Percentiles rank a stretch among this genome's conserved stretches.
Evolutionary conservation across 345 rosid genomes (phyloP).

Genomic region (Moricandia arvensis): DNA sequence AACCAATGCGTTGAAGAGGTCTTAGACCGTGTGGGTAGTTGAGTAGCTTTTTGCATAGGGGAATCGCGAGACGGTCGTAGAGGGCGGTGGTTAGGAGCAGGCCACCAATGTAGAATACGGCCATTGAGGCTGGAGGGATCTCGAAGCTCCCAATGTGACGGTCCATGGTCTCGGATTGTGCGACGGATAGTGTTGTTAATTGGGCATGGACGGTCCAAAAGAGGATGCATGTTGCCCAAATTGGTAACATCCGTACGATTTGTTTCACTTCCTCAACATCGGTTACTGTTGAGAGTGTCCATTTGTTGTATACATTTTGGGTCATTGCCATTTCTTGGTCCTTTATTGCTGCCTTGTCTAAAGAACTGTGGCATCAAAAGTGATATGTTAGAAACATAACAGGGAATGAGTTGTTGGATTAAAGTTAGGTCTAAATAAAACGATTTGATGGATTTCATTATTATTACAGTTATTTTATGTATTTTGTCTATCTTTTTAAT

Average conservation of each 20-base stretch:
- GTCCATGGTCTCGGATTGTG: slow-evolving; percentile 88
- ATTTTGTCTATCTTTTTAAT: not conserved
- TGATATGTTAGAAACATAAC: not conserved
- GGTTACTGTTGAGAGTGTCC: slow-evolving; percentile 77
- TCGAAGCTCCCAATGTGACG: slow-evolving; percentile 82
- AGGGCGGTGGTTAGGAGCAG: slow-evolving; percentile 80
- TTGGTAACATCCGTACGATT: slow-evolving; percentile 81
- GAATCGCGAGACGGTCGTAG: slow-evolving; percentile 68
- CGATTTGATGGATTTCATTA: not conserved
- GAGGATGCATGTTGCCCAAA: slow-evolving; percentile 86
- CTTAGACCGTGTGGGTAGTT: slow-evolving; percentile 75
- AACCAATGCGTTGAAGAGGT: slow-evolving; percentile 78
- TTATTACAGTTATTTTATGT: not conserved
- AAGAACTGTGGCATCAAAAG: slow-evolving; percentile 49
- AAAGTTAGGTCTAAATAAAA: not conserved
- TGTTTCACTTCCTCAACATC: slow-evolving; percentile 94
- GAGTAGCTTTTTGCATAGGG: slow-evolving; percentile 48
- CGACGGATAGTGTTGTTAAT: slow-evolving; percentile 86
- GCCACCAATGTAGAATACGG: slow-evolving; percentile 79
- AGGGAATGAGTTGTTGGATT: not conserved
- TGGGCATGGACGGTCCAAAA: slow-evolving; percentile 98
- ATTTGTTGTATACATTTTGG: slow-evolving; percentile 46
- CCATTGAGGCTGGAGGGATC: slow-evolving; percentile 75
- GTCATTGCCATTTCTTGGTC: slow-evolving; percentile 36
- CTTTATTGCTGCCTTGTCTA: slow-evolving; percentile 83